phyloP scores from a whole-genome alignment of 2,329 filamentous ascomycete species.

The Parascedosporium putredinis region DNA sequence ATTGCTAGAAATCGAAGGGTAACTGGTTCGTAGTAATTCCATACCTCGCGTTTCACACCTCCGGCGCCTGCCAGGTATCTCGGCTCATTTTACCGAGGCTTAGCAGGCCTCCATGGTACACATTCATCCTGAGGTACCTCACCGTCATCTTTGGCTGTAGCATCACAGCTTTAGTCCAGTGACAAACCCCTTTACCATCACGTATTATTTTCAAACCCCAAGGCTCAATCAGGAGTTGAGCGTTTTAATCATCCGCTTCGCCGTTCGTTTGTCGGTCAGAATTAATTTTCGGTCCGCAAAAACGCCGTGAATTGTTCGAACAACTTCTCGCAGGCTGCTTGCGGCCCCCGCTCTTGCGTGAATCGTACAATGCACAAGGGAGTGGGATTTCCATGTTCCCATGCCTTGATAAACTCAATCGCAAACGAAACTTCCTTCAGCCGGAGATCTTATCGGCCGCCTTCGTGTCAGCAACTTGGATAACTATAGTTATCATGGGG shows the following conservation, averaged over 20 bases:
- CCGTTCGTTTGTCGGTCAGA: conserved; percentile 55
- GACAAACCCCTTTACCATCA: no score
- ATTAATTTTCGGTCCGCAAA: conserved; percentile 56
- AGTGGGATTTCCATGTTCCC: conserved; percentile 70
- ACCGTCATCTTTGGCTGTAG: neutral
- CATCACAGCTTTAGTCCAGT: neutral
- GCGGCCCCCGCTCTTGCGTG: conserved; percentile 85
- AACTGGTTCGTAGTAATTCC: no score
- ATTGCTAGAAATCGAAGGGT: no score
- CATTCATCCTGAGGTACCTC: no score
- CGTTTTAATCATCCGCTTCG: conserved; percentile 65
- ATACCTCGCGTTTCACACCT: no score
- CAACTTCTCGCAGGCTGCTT: conserved; percentile 75
- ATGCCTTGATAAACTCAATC: conserved; percentile 76
- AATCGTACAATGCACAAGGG: conserved; percentile 74
- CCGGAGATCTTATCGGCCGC: conserved; percentile 51
- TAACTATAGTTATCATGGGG: no score
- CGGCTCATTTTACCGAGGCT: no score
- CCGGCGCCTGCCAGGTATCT: no score
- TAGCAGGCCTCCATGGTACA: no score
- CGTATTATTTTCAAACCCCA: no score
- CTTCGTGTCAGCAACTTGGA: no score
- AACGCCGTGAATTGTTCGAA: conserved; percentile 63
- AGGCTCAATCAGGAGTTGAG: conserved; percentile 20
- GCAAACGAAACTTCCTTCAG: conserved; percentile 85